phyloP scores from a whole-genome alignment of 1,284 basidiomycete genomes.

The Cutaneotrichosporon sp. region DNA sequence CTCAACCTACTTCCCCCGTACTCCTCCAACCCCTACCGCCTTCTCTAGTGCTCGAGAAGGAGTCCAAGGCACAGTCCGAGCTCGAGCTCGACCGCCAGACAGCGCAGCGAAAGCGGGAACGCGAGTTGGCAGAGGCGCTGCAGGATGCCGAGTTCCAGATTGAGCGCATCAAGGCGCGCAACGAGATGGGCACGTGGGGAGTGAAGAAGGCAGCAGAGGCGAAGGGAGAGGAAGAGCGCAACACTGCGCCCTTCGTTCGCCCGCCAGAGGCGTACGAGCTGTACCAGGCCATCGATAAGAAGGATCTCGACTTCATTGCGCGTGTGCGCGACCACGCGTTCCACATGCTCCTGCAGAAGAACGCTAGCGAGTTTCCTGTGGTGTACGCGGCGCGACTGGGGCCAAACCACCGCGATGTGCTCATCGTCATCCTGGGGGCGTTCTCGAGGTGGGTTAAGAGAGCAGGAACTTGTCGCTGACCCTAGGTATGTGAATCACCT shows the following conservation, averaged over 20 bases:
- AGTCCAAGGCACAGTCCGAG: slow-evolving; percentile 33
- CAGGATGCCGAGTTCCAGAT: slow-evolving; percentile 38
- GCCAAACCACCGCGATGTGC: slow-evolving; percentile 41
- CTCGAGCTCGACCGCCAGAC: slow-evolving; percentile 42
- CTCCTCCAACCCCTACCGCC: slow-evolving; percentile 40
- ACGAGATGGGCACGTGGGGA: slow-evolving; percentile 33
- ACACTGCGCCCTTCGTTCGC: slow-evolving; percentile 30
- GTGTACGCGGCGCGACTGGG: slow-evolving; percentile 47
- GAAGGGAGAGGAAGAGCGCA: slow-evolving; percentile 1
- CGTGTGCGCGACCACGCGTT: slow-evolving; percentile 48
- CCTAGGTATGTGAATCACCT: slow-evolving; percentile 47
- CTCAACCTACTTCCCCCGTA: slow-evolving; percentile 25
- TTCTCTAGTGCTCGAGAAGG: slow-evolving; percentile 22
- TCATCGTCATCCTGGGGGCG: slow-evolving; percentile 45
- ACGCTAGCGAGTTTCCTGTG: slow-evolving; percentile 47
- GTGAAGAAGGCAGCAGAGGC: not conserved
- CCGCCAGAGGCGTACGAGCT: slow-evolving; percentile 49
- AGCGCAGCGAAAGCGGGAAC: slow-evolving; percentile 28
- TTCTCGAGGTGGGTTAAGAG: slow-evolving; percentile 37
- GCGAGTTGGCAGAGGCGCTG: slow-evolving; percentile 43
- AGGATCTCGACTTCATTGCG: slow-evolving; percentile 48
- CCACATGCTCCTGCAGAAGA: slow-evolving; percentile 43
- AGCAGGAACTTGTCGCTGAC: not conserved
- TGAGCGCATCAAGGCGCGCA: slow-evolving; percentile 28
- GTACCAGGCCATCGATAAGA: slow-evolving; percentile 47